Evolutionary conservation across 192 early-diverging fungal species (phyloP).

Genomic region (Gonapodya sp.): DNA sequence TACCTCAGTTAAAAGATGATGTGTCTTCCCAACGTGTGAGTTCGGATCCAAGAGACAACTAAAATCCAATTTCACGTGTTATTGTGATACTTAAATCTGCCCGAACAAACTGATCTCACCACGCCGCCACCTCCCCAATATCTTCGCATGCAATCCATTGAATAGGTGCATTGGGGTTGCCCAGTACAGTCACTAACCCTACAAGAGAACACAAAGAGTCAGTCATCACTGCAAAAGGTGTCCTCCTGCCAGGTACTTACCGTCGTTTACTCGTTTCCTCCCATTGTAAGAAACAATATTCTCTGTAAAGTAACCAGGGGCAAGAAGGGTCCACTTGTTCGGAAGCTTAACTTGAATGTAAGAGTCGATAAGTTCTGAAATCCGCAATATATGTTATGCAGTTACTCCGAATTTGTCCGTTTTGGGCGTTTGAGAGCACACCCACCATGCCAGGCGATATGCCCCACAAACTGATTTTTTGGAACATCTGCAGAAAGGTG

Average conservation of each 20-base stretch:
- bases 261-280: not conserved
- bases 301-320: conserved; percentile 8
- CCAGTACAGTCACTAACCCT: not conserved
- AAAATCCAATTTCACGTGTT: too few relatives aligned
- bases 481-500: conserved; percentile 10
- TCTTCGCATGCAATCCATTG: conserved; percentile 9
- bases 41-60: conserved; percentile 3
- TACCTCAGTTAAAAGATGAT: not conserved
- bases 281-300: conserved; percentile 9
- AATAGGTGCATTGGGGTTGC: conserved; percentile 9
- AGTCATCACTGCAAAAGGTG: not conserved
- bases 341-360: not conserved
- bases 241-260: not conserved
- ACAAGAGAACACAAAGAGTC: not conserved
- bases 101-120: too few relatives aligned
- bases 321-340: conserved; percentile 5
- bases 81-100: too few relatives aligned
- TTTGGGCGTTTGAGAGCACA: too few relatives aligned
- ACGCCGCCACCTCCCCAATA: conserved; percentile 7
- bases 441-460: conserved; percentile 11
- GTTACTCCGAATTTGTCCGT: too few relatives aligned
- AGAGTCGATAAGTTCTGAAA: conserved; percentile 5
- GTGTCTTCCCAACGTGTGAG: conserved; percentile 4
- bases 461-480: not conserved
- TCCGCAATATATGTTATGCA: too few relatives aligned